Evolutionary conservation across 169 alveolate genomes (phyloP).

Genomic region (Plasmodium reichenowi): DNA sequence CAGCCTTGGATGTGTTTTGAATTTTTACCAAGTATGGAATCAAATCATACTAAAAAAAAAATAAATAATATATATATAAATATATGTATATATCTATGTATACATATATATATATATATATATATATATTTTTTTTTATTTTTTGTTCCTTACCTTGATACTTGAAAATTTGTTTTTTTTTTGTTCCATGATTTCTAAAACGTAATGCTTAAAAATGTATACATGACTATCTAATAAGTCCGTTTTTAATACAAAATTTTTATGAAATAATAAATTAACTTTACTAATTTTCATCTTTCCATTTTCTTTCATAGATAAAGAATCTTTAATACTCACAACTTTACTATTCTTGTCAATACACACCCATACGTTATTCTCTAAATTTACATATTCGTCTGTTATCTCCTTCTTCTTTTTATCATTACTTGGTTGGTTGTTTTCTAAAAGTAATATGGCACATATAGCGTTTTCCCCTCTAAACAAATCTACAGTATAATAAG

Average conservation of each 20-base stretch:
- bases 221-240: constrained; percentile 66
- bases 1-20: constrained; percentile 37
- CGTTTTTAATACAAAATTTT: constrained; percentile 49
- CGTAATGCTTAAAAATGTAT: constrained; percentile 59
- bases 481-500: constrained; percentile 1
- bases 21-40: constrained; percentile 61
- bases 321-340: constrained; percentile 59
- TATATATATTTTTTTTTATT: not conserved
- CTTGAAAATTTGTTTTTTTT: constrained; percentile 31
- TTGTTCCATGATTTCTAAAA: constrained; percentile 42
- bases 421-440: constrained; percentile 8
- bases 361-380: constrained; percentile 69
- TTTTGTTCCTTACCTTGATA: constrained; percentile 23
- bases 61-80: not conserved
- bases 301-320: constrained; percentile 59
- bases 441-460: constrained; percentile 45
- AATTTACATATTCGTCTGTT: constrained; percentile 41
- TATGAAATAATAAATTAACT: constrained; percentile 37
- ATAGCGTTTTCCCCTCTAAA: constrained; percentile 70
- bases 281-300: constrained; percentile 58
- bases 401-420: constrained; percentile 38
- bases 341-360: constrained; percentile 67
- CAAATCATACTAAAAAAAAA: constrained; percentile 41
- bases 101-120: not conserved
- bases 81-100: not conserved